Conservation (phyloP, 306 rosid species). For the Dicorynia guianensis region DNA sequence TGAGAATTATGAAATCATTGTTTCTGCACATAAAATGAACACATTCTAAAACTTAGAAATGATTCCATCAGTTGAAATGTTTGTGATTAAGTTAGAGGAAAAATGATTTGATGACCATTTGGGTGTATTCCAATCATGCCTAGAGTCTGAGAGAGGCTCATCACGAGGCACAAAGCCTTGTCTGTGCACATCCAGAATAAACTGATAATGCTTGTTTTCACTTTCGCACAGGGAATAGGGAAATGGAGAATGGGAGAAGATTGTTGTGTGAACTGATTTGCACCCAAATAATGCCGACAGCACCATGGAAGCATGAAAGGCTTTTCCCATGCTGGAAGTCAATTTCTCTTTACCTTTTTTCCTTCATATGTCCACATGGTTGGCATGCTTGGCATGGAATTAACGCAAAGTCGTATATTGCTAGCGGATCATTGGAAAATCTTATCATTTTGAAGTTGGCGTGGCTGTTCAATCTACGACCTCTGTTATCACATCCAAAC, state of each 20-base stretch:
- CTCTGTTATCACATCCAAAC: conserved; percentile 36
- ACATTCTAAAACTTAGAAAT: background rate
- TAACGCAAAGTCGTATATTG: conserved; percentile 31
- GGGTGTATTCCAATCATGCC: conserved; percentile 8
- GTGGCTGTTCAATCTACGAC: background rate
- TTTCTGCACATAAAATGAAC: conserved; percentile 2
- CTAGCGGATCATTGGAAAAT: conserved; percentile 14
- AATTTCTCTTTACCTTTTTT: conserved; percentile 45
- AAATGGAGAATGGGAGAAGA: conserved; percentile 13
- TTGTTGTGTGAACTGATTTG: conserved; percentile 38
- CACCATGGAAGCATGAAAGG: conserved; percentile 48
- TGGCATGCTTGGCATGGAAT: conserved; percentile 44
- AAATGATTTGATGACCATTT: background rate
- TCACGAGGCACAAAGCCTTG: conserved; percentile 37
- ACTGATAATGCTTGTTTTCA: conserved; percentile 22
- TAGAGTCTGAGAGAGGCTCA: conserved; percentile 11
- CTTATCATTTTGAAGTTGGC: conserved; percentile 30
- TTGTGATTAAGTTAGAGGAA: conserved; percentile 7
- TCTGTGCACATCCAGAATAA: too few relatives aligned
- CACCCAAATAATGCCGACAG: conserved; percentile 53
- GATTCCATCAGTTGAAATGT: background rate
- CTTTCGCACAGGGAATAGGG: background rate
- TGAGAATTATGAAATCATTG: background rate
- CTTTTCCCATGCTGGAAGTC: conserved; percentile 55
- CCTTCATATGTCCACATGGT: conserved; percentile 34